A percentile compares a stretch with the other conserved stretches of the same genome.
Conservation (phyloP, 495 filamentous ascomycete genomes). For the Aspergillus wentii region DNA sequence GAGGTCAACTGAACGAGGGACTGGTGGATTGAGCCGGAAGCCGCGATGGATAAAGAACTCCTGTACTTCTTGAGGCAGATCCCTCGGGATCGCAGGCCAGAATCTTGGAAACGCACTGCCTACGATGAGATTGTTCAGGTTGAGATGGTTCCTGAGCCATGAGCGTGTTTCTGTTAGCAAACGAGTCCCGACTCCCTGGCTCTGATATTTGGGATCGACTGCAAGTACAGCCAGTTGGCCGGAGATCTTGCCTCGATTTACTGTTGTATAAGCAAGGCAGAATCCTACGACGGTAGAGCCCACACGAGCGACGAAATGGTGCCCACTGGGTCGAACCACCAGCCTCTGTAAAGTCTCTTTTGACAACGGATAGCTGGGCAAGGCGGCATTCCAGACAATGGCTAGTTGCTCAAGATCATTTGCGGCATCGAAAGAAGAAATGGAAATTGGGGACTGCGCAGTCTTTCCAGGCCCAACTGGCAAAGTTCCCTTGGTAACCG, state of each 20-base stretch:
- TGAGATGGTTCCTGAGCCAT: constrained; percentile 22
- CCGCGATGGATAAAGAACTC: constrained; percentile 44
- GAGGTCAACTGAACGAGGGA: constrained; percentile 34
- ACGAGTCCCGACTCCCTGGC: constrained; percentile 38
- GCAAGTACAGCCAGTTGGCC: constrained; percentile 37
- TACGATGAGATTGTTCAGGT: constrained; percentile 21
- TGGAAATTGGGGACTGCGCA: constrained; percentile 9
- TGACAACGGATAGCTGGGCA: constrained; percentile 37
- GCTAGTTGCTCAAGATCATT: constrained; percentile 28
- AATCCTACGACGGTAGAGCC: constrained; percentile 33
- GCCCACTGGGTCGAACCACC: constrained; percentile 17
- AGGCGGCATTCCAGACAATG: constrained; percentile 31
- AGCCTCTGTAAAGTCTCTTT: constrained; percentile 21
- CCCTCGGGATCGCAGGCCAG: constrained; percentile 42
- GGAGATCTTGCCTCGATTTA: constrained; percentile 15
- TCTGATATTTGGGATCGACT: constrained; percentile 32
- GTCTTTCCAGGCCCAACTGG: constrained; percentile 25
- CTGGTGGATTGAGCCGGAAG: constrained; percentile 25
- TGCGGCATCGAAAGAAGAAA: constrained; percentile 14
- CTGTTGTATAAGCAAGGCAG: constrained; percentile 33
- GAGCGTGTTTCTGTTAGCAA: constrained; percentile 30
- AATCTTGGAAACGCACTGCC: constrained; percentile 45
- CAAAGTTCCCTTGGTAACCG: constrained; percentile 26
- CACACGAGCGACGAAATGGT: constrained; percentile 33
- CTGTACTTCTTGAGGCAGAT: constrained; percentile 29